Base-by-base conservation (phyloP, 2,329 filamentous ascomycete genomes). In the Zelopaecilomyces penicillatus region DNA sequence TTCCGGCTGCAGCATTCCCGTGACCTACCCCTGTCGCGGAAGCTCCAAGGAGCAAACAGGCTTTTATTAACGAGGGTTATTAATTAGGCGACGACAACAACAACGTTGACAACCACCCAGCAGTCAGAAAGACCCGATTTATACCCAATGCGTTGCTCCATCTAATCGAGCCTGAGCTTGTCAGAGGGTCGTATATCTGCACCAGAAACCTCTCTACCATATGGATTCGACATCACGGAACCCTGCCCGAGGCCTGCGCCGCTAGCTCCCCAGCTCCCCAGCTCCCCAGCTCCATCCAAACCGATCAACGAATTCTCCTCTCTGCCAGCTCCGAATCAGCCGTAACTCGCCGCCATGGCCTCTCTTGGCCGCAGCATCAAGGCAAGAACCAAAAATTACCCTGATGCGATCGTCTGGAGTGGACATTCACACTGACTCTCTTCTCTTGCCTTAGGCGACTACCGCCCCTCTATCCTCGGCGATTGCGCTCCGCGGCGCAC, bases 401-500 rank as follows among this genome's bases (percentile, higher is more conserved):
- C 19, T 19, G 19, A 19, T 19, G 19, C 19, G 19, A 19, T 19
- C 19, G 19, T 19, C 19, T 19, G 19, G 19, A 19, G 19, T 19
- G 19, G 19, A 19, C 19, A 19, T 19, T 19, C 19, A 19, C 19
- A 19, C 19, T 19, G 19, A 19, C 19, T 19, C 19, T 19, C 19
- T 19, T 19, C 19, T 19, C 19, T 54, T 46, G 43, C 49, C 45
- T 4, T 42, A 51, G 57, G 44, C 52, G 44, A 51, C 50, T 33
- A 45, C 45, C 27, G 39, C 40, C 36, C 51, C 52, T 30, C 35
- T 50, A 12, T 39, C 47, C 19, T 49, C 54, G 44, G 44, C 54
- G 27, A 43, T 55, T 43, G 44, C 50, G 42, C 45, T 58, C 28
- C 54, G 50, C 44, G 45, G 41, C 29, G 35, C 38, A 44, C 52